Evolutionary conservation across 352 stramenopile species (phyloP), one percentile per base, ranked within the genome.

Genomic region (Plasmopara viticola): DNA sequence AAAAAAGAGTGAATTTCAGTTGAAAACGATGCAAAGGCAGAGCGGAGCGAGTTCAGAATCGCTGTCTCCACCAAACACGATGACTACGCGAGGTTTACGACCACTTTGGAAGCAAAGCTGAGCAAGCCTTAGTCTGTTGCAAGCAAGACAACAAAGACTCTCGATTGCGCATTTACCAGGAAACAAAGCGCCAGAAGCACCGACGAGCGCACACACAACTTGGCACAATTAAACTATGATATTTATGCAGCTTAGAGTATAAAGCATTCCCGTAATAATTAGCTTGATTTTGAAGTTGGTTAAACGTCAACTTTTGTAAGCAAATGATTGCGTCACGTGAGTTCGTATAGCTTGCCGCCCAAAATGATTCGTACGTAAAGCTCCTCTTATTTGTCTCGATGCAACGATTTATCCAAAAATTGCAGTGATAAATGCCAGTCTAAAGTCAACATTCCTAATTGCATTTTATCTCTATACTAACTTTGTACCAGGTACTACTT

Each of bases 101-200:
- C 45, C 62, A 68, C 39, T 60, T 83, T 45, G 73, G 84, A 47
- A 76, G 59, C 48, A 66, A 79, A 54, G 75, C 70, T 14, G 73
- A 84, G 14, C 63, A 66, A 46, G 73, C 73, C 9, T 62, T 87
- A 15, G 66, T 68, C 6, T 61, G 71, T 0, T 70, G 73, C 50
- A 87, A 84, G 53, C 59, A 64, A 15, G 55, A 72, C 9, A 74
- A 71, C 30, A 86, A 84, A 53, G 74, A 70, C 6, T 58, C 70
- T n/a, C 72, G 83, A 31, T 51, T 86, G n/a, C 53, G 70, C 34
- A 81, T 86, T 49, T 64, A 74, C 44, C 66, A 87, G 39, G 75
- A 84, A 47, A 87, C 84, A 42, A 30, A 55, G 40, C 60, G 52
- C 0, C 66, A 66, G 18, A 78, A 82, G 44, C 72, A 81, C n/a